Evolutionary conservation across 1,139 yeast genomes (phyloP).

Genomic region (Spencermartinsiella ligniputridi): DNA sequence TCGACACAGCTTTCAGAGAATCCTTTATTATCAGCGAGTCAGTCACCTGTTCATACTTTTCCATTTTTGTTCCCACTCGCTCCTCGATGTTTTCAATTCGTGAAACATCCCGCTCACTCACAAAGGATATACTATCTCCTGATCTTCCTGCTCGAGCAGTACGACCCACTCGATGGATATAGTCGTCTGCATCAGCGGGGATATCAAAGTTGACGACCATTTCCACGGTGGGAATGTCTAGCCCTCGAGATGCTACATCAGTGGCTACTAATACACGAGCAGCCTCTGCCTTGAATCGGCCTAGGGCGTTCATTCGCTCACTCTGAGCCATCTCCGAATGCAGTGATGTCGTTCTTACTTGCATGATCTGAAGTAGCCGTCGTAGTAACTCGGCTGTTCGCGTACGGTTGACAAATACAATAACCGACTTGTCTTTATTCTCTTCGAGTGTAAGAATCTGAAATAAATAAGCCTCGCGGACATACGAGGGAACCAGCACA

Average conservation of each 20-base stretch:
- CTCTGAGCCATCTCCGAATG: conserved; percentile 94
- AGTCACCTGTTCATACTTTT: conserved; percentile 58
- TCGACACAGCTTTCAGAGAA: conserved; percentile 63
- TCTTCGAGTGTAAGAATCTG: conserved; percentile 59
- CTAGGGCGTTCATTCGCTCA: conserved; percentile 86
- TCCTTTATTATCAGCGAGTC: conserved; percentile 71
- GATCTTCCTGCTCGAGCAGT: conserved; percentile 98
- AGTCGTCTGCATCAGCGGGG: conserved; percentile 96
- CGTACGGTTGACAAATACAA: conserved; percentile 88
- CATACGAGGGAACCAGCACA: conserved; percentile 67
- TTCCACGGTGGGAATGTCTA: conserved; percentile 90
- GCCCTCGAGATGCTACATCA: conserved; percentile 80
- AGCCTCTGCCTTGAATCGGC: conserved; percentile 89
- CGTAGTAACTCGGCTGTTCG: conserved; percentile 82
- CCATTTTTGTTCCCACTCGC: conserved; percentile 75
- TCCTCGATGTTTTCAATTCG: conserved; percentile 84
- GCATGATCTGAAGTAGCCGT: conserved; percentile 67
- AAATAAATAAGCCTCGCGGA: conserved; percentile 83
- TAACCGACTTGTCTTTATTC: conserved; percentile 63
- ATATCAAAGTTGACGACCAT: conserved; percentile 86
- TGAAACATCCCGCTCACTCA: conserved; percentile 79
- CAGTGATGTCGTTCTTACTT: conserved; percentile 76
- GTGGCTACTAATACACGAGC: conserved; percentile 91
- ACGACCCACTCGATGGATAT: conserved; percentile 98
- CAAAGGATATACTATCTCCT: conserved; percentile 66